Base-by-base conservation (phyloP, 2,329 filamentous ascomycete species). In the Claviceps quebecensis region DNA sequence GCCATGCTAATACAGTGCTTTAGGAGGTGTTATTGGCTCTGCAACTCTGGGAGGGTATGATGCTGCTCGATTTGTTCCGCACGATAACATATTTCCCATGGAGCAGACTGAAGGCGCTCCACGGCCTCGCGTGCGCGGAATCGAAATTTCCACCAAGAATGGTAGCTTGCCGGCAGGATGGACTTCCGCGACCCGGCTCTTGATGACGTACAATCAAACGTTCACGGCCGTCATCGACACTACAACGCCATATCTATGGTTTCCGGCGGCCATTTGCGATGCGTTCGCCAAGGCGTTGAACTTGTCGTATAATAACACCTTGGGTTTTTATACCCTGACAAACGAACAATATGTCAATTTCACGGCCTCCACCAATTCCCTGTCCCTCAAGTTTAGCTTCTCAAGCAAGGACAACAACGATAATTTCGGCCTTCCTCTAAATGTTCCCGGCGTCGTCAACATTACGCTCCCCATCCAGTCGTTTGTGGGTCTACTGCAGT, bases 11-110 rank as follows among this genome's bases (percentile, higher is more conserved):
- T 17, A 14, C 34, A 11, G 17, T 3, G 13, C 19, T 16, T 43
- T 4, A 67, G 63, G 60, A 51, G 67, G 69, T 52, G 53, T 68
- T 8, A 73, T 76, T 9, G 72, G 72, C 39, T 82, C 80, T 34
- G 65, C 88, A 45, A 85, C 81, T 0, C 67, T 89, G 9, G 85
- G 86, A 22, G 84, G 86, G 29, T 87, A 83, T 60, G 85, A 88
- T 61, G 64, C 71, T 13, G 74, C 76, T 44, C 75, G 82, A 44
- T 80, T 85, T 53, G 68, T 77, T 36, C 67, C 73, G 1, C 84
- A 87, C 61, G 68, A 80, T 50, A 70, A 73, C 13, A 71, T 70
- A 1, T 87, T 87, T 62, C 72, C 68, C 46, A 63, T 82, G n/a
- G 69, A 72, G 39, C 68, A 78, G 44, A 68, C 71, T 16, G 70